Conservation (phyloP, 805 yeast genomes). For the Kuraishia molischiana region DNA sequence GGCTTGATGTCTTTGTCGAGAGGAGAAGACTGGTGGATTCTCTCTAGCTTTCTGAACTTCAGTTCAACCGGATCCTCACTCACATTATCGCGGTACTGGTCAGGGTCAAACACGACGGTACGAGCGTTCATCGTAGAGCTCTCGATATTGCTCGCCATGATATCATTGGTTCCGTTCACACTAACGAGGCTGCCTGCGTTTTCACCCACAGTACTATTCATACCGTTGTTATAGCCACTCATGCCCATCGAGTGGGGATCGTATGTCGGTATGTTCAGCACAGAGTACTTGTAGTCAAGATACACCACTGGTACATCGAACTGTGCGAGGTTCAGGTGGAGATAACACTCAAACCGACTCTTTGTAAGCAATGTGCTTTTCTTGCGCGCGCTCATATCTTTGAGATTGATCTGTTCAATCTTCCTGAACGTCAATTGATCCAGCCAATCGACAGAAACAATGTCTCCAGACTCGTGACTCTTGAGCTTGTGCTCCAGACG, state of each 20-base stretch:
- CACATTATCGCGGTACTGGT: slow-evolving; percentile 23
- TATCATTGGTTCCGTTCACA: neutral
- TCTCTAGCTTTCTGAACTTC: slow-evolving; percentile 75
- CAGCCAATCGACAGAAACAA: slow-evolving; percentile 58
- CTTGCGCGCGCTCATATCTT: slow-evolving; percentile 5
- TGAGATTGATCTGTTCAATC: slow-evolving; percentile 29
- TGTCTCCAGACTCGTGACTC: slow-evolving; percentile 59
- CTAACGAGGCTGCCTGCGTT: neutral
- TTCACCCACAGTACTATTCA: neutral
- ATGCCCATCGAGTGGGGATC: slow-evolving; percentile 10
- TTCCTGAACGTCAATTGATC: slow-evolving; percentile 54
- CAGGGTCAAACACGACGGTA: slow-evolving; percentile 54
- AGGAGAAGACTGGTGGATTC: slow-evolving; percentile 69
- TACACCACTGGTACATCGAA: slow-evolving; percentile 68
- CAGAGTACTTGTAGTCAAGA: slow-evolving; percentile 41
- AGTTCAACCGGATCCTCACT: slow-evolving; percentile 77
- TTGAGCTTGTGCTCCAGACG: slow-evolving; percentile 44
- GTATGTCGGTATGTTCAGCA: slow-evolving; percentile 15
- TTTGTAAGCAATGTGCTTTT: slow-evolving; percentile 6
- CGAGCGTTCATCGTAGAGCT: slow-evolving; percentile 1
- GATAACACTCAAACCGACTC: slow-evolving; percentile 4
- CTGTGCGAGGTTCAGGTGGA: slow-evolving; percentile 43
- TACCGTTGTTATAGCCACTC: neutral
- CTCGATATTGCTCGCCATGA: slow-evolving; percentile 2
- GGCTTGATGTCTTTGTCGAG: slow-evolving; percentile 85